Conservation (phyloP, 805 yeast genomes). For the Hanseniaspora pseudoguilliermondii region DNA sequence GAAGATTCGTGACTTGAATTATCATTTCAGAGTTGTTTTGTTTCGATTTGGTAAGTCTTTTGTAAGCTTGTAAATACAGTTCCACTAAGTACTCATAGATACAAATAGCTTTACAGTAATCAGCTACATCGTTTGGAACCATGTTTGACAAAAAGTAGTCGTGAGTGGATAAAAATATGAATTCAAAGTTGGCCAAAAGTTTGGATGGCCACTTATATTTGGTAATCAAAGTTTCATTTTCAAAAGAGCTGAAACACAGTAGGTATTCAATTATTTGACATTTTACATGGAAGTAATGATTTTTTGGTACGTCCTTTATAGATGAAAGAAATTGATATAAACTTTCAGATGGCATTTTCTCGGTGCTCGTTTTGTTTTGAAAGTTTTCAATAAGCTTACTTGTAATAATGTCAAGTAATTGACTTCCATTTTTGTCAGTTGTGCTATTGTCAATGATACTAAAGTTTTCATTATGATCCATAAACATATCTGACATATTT, state of each 20-base stretch:
- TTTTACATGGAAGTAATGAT: constrained; percentile 32
- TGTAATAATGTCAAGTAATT: not conserved
- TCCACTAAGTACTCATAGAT: constrained; percentile 39
- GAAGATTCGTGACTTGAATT: constrained; percentile 33
- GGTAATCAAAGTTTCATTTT: constrained; percentile 21
- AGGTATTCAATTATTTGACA: constrained; percentile 23
- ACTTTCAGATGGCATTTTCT: constrained; percentile 16
- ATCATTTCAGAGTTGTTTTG: constrained; percentile 27
- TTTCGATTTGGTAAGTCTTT: constrained; percentile 25
- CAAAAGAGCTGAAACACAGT: constrained; percentile 15
- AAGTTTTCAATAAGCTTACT: constrained; percentile 17
- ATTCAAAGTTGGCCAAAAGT: constrained; percentile 27
- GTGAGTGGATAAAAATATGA: constrained; percentile 25
- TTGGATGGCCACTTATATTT: constrained; percentile 31
- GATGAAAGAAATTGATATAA: constrained; percentile 20
- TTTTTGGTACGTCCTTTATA: constrained; percentile 20
- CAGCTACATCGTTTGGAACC: constrained; percentile 3
- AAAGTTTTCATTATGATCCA: constrained; percentile 14
- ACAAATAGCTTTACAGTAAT: constrained; percentile 24
- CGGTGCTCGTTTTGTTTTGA: constrained; percentile 19
- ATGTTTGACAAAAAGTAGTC: constrained; percentile 19
- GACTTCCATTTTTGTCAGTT: not conserved
- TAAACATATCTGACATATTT: constrained; percentile 25
- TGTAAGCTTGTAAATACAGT: constrained; percentile 27
- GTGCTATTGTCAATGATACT: constrained; percentile 20